Evolutionary conservation across 2,329 filamentous ascomycete species (phyloP).

Genomic region (Alternaria sp.): DNA sequence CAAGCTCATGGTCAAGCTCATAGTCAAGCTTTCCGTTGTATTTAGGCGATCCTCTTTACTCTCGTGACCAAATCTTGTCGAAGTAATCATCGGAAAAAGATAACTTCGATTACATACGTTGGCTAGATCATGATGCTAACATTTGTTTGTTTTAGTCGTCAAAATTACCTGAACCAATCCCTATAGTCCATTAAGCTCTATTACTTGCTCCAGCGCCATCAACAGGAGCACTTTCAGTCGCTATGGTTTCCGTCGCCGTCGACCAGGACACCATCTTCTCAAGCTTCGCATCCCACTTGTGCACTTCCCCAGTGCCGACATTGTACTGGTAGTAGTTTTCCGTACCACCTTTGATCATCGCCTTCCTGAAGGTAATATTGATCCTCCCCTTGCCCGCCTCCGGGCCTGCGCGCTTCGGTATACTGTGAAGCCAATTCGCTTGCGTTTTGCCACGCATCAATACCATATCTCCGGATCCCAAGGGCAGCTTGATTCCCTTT

Average conservation of each 20-base stretch:
- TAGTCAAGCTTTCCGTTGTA: not conserved
- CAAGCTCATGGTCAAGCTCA: not conserved
- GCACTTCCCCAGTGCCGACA: conserved; percentile 73
- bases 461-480: conserved; percentile 78
- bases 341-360: conserved; percentile 74
- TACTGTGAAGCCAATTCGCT: conserved; percentile 75
- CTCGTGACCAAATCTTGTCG: not conserved
- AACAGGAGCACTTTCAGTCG: not conserved
- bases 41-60: not conserved
- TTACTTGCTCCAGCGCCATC: not conserved
- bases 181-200: not conserved
- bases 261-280: conserved; percentile 60
- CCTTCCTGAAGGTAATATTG: conserved; percentile 81
- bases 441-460: conserved; percentile 81
- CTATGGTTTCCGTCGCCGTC: conserved; percentile 3
- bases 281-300: conserved; percentile 68
- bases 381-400: conserved; percentile 67
- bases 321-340: conserved; percentile 89
- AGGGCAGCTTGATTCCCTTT: conserved; percentile 59
- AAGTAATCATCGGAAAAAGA: not conserved
- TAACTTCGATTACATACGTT: not conserved
- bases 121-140: not conserved
- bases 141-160: not conserved
- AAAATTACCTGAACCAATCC: not conserved
- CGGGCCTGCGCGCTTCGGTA: conserved; percentile 75